These are phyloP conservation scores for Carex pumila DNA, from an alignment of 176 grass and related monocot genomes.

Conservation along the genomic window DNA sequence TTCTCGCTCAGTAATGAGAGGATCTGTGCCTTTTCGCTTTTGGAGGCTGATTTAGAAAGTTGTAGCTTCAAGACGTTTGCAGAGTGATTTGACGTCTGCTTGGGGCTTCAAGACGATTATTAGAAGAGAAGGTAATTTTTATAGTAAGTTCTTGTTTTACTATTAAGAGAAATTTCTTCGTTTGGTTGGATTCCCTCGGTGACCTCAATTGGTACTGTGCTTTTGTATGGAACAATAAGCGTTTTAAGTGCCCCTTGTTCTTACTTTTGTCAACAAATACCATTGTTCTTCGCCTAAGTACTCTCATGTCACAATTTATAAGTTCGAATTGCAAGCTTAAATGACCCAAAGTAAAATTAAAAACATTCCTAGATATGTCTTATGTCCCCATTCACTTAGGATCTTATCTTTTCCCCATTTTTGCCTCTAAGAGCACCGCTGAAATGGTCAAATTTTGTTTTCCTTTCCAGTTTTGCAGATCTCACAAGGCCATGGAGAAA, in stretches of 20 bases:
- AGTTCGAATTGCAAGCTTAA: background rate
- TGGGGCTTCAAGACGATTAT: background rate
- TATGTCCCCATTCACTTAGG: too few species aligned
- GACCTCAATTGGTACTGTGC: background rate
- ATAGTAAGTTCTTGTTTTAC: background rate
- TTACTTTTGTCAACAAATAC: background rate
- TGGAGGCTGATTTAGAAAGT: background rate
- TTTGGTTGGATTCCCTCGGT: background rate
- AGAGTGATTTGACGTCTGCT: background rate
- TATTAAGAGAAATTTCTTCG: constrained; percentile 7
- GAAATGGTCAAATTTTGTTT: background rate
- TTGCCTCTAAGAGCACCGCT: too few species aligned
- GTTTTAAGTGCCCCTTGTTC: background rate
- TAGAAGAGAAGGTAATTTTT: constrained; percentile 1
- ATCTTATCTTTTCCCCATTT: too few species aligned
- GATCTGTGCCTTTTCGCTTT: background rate
- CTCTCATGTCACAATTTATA: background rate
- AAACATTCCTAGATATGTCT: too few species aligned
- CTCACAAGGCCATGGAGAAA: background rate
- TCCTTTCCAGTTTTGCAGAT: constrained; percentile 15
- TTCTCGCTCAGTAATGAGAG: background rate
- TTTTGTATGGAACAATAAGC: background rate
- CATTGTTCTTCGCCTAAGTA: background rate
- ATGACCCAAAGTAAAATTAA: background rate
- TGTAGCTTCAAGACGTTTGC: background rate